Conservation (phyloP, 1,284 basidiomycete species). For the Leccinum fallax region DNA sequence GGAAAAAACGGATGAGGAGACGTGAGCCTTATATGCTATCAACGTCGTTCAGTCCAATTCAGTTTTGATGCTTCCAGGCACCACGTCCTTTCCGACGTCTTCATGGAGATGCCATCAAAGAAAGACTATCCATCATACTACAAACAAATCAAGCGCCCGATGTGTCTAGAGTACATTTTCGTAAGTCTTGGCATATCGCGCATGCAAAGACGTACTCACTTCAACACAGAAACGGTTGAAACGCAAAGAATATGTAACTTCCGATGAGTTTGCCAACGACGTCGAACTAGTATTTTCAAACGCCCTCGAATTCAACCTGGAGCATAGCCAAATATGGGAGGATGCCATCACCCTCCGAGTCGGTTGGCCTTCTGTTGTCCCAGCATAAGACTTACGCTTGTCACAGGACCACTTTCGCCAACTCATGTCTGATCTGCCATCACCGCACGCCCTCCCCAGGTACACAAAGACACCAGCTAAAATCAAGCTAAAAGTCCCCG, state of each 20-base stretch:
- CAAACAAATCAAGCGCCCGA: constrained; percentile 79
- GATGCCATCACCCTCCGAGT: constrained; percentile 69
- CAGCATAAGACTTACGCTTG: constrained; percentile 15
- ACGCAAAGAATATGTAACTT: constrained; percentile 67
- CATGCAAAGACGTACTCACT: constrained; percentile 13
- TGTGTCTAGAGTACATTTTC: constrained; percentile 79
- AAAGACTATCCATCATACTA: constrained; percentile 87
- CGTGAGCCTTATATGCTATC: constrained; percentile 16
- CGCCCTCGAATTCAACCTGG: constrained; percentile 80
- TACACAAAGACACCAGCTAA: constrained; percentile 59
- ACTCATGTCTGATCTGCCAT: constrained; percentile 74
- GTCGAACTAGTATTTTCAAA: constrained; percentile 93
- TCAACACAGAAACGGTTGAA: constrained; percentile 68
- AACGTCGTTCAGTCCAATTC: constrained; percentile 3
- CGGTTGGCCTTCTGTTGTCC: constrained; percentile 27
- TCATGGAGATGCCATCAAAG: constrained; percentile 82
- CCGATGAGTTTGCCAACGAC: constrained; percentile 79
- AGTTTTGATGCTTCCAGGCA: constrained; percentile 46
- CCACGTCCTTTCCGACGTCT: constrained; percentile 70
- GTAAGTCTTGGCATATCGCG: constrained; percentile 47
- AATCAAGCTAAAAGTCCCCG: constrained; percentile 69
- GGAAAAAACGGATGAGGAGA: constrained; percentile 68
- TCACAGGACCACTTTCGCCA: constrained; percentile 67
- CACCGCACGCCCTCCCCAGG: constrained; percentile 60
- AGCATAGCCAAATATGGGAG: constrained; percentile 76